Conservation (phyloP, 163 green algal species). For the Chlorella variabilis region DNA sequence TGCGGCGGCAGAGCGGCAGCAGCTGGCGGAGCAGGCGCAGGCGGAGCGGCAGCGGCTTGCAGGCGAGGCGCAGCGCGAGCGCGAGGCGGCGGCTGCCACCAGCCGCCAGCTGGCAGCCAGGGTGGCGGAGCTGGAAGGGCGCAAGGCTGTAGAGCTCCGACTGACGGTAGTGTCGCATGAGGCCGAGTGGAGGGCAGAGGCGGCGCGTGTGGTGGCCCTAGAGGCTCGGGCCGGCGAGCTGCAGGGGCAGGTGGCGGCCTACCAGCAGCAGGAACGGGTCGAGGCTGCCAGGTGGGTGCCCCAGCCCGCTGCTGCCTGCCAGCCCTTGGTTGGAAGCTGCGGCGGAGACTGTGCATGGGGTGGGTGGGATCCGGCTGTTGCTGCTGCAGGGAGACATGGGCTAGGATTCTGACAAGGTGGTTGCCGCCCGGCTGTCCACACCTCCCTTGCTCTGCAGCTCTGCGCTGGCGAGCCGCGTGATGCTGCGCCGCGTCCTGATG, state of each 20-base stretch:
- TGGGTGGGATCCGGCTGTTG: no score
- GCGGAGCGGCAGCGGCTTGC: not conserved
- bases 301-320: not conserved
- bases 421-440: no score
- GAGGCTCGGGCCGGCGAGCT: not conserved
- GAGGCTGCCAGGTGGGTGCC: conserved; percentile 13
- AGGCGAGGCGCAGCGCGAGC: not conserved
- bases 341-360: no score
- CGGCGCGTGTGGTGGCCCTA: not conserved
- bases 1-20: not conserved
- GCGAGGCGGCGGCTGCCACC: not conserved
- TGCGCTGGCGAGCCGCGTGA: not conserved
- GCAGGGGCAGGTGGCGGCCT: not conserved
- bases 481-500: not conserved
- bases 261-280: not conserved
- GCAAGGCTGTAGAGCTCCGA: conserved; percentile 3
- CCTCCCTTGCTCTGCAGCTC: not conserved
- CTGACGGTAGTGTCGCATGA: conserved; percentile 21
- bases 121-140: conserved; percentile 25
- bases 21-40: not conserved
- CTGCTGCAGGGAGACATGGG: no score
- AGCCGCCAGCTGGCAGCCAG: not conserved
- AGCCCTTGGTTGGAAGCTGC: no score
- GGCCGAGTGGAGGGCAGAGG: conserved; percentile 15
- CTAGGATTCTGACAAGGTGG: no score